A percentile compares a stretch with the other conserved stretches of the same genome.
These are phyloP conservation scores for Picea sitchensis DNA, from an alignment of 75 land plant species.

Conservation along the genomic window DNA sequence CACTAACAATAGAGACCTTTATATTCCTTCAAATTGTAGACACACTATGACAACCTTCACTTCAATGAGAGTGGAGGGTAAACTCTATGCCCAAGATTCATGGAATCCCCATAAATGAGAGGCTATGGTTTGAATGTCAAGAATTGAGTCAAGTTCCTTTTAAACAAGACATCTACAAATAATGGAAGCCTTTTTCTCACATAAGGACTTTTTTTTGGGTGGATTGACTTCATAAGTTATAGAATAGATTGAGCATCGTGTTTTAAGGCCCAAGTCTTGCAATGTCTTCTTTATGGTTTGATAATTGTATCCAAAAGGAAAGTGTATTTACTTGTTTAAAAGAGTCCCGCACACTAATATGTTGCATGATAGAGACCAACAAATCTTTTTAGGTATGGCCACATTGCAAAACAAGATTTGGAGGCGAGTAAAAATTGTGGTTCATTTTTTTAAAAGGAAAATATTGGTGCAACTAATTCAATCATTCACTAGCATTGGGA, in stretches of 20 bases:
- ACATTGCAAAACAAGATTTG: neutral
- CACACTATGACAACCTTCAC: neutral
- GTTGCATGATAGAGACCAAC: neutral
- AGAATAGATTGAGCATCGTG: neutral
- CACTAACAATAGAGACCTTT: neutral
- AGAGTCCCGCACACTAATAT: neutral
- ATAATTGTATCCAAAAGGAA: neutral
- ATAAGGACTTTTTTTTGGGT: neutral
- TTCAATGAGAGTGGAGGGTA: neutral
- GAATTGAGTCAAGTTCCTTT: neutral
- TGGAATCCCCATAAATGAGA: neutral
- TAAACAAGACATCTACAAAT: neutral
- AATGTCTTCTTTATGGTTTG: neutral
- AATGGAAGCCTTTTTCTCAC: no score
- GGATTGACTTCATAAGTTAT: neutral
- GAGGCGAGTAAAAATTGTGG: no score
- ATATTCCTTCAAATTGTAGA: neutral
- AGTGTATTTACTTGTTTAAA: conserved; percentile 41
- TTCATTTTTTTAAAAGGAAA: no score
- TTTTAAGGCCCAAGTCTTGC: neutral
- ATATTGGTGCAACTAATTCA: no score
- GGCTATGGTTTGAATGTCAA: neutral
- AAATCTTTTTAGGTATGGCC: conserved; percentile 8
- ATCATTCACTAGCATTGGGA: no score
- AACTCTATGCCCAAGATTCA: neutral